These are phyloP conservation scores for Typha latifolia DNA, from an alignment of 176 grass and related monocot species.

Conservation along the genomic window DNA sequence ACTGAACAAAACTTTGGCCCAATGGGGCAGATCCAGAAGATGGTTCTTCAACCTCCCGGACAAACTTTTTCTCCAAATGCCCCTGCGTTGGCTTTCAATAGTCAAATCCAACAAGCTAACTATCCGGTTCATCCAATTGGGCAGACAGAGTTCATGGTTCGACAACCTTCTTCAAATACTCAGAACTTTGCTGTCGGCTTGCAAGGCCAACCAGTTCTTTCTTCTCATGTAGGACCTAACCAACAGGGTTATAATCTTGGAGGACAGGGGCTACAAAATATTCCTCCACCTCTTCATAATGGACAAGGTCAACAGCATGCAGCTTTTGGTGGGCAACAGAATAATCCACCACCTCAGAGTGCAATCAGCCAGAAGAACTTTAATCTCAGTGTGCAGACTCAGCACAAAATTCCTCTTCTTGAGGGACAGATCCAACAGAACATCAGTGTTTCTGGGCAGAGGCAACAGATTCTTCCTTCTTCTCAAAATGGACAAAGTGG, in stretches of 20 bases:
- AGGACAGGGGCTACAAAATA: conserved; percentile 30
- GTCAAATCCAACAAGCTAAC: conserved; percentile 32
- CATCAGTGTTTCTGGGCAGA: conserved; percentile 17
- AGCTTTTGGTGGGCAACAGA: conserved; percentile 32
- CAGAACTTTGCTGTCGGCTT: conserved; percentile 29
- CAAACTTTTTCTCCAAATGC: conserved; percentile 24
- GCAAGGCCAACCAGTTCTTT: conserved; percentile 27
- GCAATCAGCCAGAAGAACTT: conserved; percentile 5
- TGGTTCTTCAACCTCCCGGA: conserved; percentile 28
- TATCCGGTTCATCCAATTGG: conserved; percentile 32
- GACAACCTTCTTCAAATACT: conserved; percentile 24
- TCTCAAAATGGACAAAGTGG: conserved; percentile 23
- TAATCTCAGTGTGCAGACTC: conserved; percentile 1
- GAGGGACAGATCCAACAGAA: conserved; percentile 28
- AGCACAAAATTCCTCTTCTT: conserved; percentile 2
- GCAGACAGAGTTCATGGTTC: conserved; percentile 37
- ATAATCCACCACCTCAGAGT: conserved; percentile 21
- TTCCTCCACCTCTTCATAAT: conserved; percentile 6
- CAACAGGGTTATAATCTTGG: conserved; percentile 35
- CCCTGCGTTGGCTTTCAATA: conserved; percentile 32
- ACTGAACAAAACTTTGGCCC: conserved; percentile 30
- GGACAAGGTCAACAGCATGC: conserved; percentile 30
- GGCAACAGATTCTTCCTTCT: conserved; percentile 21
- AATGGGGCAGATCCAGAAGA: conserved; percentile 21
- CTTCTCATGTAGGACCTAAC: conserved; percentile 35